These are phyloP conservation scores for Coemansia pectinata DNA, from an alignment of 192 early-diverging fungal genomes.

Conservation along the genomic window DNA sequence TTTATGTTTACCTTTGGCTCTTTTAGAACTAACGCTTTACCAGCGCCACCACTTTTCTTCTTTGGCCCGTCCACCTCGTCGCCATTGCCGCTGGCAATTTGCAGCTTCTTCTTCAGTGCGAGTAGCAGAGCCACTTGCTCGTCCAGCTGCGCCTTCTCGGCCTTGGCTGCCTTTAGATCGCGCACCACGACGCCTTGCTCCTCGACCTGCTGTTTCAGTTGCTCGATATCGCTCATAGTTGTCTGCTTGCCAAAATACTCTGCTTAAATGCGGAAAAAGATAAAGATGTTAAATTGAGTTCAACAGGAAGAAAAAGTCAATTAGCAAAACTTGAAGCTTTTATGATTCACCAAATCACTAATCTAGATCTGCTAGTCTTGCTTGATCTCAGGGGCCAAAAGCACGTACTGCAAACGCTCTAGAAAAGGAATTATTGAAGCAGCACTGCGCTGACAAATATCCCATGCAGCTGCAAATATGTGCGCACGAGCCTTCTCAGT, in stretches of 20 bases:
- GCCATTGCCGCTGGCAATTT: conserved; percentile 20
- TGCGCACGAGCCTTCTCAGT: background rate
- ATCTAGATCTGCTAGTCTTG: background rate
- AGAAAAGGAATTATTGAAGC: background rate
- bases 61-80: conserved; percentile 35
- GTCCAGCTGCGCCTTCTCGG: conserved; percentile 59
- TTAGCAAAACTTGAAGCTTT: background rate
- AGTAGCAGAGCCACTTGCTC: conserved; percentile 61
- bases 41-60: background rate
- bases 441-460: background rate
- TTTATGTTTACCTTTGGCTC: conserved; percentile 63
- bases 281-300: background rate
- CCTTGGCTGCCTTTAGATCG: conserved; percentile 62
- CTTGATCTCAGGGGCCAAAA: background rate
- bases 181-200: conserved; percentile 63
- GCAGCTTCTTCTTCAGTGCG: conserved; percentile 64
- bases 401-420: background rate
- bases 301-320: background rate
- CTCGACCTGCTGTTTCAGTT: conserved; percentile 56
- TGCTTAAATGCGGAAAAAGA: background rate
- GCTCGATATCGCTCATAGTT: conserved; percentile 28
- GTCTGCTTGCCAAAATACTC: background rate
- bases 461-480: background rate
- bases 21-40: conserved; percentile 67
- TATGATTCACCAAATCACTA: conserved; percentile 3